Percentiles rank a stretch among this genome's conserved stretches.
Conservation (phyloP, 1,284 basidiomycete species). For the Exobasidium rhododendri region DNA sequence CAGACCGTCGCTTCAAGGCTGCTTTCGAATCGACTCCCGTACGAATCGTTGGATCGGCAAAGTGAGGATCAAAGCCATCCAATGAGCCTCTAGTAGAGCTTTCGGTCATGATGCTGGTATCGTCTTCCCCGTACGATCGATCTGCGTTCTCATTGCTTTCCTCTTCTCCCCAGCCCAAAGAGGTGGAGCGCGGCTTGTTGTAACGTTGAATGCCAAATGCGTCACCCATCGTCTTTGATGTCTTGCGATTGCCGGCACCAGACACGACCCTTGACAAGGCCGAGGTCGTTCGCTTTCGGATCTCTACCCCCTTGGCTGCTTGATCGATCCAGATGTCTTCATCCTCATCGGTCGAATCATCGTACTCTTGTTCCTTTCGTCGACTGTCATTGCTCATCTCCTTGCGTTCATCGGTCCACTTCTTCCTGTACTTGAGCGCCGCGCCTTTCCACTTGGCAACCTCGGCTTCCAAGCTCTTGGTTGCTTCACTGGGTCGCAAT, state of each 20-base stretch:
- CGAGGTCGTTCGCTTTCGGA: background rate
- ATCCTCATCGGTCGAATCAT: conserved; percentile 8
- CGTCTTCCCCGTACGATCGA: conserved; percentile 1
- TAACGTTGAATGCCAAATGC: conserved; percentile 8
- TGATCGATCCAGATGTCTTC: background rate
- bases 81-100: conserved; percentile 28
- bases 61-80: conserved; percentile 42
- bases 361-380: background rate
- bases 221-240: background rate
- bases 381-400: conserved; percentile 24
- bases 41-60: conserved; percentile 23
- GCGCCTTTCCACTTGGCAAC: background rate
- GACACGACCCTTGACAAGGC: background rate
- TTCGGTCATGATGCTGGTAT: background rate
- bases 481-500: background rate
- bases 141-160: background rate
- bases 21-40: conserved; percentile 33
- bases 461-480: conserved; percentile 6
- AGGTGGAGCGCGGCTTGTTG: background rate
- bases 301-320: background rate
- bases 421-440: conserved; percentile 6
- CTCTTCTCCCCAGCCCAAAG: conserved; percentile 2
- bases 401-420: conserved; percentile 66
- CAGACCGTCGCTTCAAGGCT: background rate
- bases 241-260: background rate